Conservation (phyloP, 345 rosid genomes). For the Ailanthus altissimus region DNA sequence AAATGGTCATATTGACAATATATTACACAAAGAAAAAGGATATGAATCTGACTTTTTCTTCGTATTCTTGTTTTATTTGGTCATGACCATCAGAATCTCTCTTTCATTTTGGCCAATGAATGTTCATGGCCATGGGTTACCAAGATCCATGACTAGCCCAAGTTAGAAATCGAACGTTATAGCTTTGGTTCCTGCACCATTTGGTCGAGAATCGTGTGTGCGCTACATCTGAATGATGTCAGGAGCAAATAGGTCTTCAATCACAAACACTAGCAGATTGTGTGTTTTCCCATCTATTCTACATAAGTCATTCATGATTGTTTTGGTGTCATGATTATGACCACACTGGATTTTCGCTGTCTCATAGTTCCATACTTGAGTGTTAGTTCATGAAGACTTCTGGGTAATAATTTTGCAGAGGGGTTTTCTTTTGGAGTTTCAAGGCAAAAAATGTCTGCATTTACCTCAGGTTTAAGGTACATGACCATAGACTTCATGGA, state of each 20-base stretch:
- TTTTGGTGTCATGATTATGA: background rate
- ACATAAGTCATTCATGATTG: background rate
- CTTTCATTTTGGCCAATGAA: background rate
- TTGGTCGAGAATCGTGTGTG: background rate
- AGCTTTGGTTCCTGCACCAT: background rate
- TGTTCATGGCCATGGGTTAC: background rate
- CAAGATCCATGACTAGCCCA: background rate
- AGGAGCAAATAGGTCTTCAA: background rate
- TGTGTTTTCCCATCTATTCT: background rate
- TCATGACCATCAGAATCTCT: background rate
- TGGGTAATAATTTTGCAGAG: background rate
- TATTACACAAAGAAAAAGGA: background rate
- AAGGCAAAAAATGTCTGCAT: background rate
- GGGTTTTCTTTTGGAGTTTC: background rate
- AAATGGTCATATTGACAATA: background rate
- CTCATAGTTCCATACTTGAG: background rate
- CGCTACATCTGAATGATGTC: background rate
- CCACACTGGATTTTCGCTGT: background rate
- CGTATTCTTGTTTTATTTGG: background rate
- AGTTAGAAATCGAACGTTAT: no score
- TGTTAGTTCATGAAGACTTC: background rate
- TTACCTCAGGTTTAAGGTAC: background rate
- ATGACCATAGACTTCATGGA: background rate
- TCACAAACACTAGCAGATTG: background rate
- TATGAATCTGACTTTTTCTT: background rate